A percentile compares a stretch with the other conserved stretches of the same genome.
These are phyloP conservation scores for Rosa multiflora DNA, from an alignment of 306 rosid species.

Conservation along the genomic window DNA sequence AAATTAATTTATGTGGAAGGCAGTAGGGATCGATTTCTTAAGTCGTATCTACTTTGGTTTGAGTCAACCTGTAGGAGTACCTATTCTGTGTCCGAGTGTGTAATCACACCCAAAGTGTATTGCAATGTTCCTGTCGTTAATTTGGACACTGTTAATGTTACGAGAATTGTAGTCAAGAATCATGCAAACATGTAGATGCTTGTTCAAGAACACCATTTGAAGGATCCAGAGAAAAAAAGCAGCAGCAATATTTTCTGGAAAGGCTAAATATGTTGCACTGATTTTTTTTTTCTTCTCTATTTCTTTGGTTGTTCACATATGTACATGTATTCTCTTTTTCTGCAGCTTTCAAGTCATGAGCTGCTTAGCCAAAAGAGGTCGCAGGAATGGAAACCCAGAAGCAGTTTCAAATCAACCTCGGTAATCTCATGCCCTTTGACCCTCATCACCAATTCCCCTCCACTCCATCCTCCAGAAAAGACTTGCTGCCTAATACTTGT, in stretches of 20 bases:
- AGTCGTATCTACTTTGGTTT: background rate
- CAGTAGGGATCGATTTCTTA: background rate
- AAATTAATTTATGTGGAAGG: background rate
- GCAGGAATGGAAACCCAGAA: slow-evolving; percentile 25
- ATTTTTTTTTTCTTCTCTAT: background rate
- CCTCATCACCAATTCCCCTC: slow-evolving; percentile 52
- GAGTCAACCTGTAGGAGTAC: background rate
- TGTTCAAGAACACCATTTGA: background rate
- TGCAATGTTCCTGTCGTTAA: background rate
- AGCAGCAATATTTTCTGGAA: background rate
- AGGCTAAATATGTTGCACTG: background rate
- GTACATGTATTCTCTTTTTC: background rate
- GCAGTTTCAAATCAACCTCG: slow-evolving; percentile 54
- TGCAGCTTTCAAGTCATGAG: slow-evolving; percentile 6
- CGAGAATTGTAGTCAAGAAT: background rate
- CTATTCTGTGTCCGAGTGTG: background rate
- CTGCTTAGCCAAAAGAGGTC: background rate
- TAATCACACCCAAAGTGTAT: background rate
- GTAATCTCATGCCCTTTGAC: slow-evolving; percentile 61
- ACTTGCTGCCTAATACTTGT: background rate
- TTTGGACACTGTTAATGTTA: background rate
- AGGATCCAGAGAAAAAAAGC: background rate
- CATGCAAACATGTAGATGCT: background rate
- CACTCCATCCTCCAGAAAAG: slow-evolving; percentile 37
- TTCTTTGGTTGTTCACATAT: background rate